Conservation (phyloP, 2,329 filamentous ascomycete species). For the Neonectria neomacrospora region DNA sequence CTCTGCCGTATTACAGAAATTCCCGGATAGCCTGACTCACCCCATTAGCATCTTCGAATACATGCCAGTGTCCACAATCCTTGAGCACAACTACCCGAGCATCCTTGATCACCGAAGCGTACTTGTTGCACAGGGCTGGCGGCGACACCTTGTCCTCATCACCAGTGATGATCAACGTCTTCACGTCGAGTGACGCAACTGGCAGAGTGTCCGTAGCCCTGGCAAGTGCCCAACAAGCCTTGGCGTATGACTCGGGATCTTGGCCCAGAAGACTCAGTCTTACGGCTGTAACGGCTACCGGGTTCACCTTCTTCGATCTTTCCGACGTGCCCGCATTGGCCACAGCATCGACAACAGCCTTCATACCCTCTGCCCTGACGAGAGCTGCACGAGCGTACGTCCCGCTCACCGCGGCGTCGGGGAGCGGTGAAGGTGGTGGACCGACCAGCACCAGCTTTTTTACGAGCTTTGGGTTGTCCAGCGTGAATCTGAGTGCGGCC, state of each 20-base stretch:
- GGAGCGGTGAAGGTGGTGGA: slow-evolving; percentile 57
- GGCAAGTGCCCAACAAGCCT: slow-evolving; percentile 62
- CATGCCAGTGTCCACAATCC: slow-evolving; percentile 62
- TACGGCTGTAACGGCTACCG: slow-evolving; percentile 54
- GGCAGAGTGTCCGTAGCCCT: slow-evolving; percentile 49
- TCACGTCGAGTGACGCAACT: slow-evolving; percentile 46
- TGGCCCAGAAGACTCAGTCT: slow-evolving; percentile 57
- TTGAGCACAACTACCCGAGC: slow-evolving; percentile 49
- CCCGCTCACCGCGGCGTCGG: slow-evolving; percentile 47
- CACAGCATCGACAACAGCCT: slow-evolving; percentile 53
- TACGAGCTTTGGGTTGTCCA: slow-evolving; percentile 53
- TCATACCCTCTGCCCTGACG: slow-evolving; percentile 58
- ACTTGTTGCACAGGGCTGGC: slow-evolving; percentile 48
- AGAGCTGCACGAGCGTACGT: slow-evolving; percentile 49
- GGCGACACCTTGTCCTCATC: slow-evolving; percentile 57
- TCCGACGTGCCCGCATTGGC: slow-evolving; percentile 33
- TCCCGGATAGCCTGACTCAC: slow-evolving; percentile 41
- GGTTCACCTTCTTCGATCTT: slow-evolving; percentile 41
- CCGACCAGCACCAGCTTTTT: slow-evolving; percentile 59
- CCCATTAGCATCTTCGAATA: slow-evolving; percentile 57
- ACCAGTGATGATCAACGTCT: slow-evolving; percentile 56
- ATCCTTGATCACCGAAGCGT: slow-evolving; percentile 42
- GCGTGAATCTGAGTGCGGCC: slow-evolving; percentile 56
- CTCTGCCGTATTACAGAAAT: slow-evolving; percentile 12
- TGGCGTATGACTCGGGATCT: slow-evolving; percentile 66